Base-by-base conservation (phyloP, 140 eudicot genomes). In the Ambrosia hybrid region DNA sequence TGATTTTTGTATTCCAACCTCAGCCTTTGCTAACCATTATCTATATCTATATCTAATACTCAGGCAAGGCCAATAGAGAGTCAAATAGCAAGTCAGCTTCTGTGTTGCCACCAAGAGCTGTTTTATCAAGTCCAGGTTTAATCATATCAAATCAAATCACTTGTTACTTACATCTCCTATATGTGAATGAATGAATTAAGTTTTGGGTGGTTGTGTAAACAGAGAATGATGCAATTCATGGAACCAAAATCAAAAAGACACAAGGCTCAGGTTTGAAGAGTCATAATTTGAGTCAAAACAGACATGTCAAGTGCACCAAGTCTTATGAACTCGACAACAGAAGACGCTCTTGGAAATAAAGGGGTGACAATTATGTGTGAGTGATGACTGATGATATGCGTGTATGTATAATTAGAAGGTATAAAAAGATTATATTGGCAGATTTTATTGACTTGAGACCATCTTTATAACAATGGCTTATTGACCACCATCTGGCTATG, bases 51-150 rank as follows among this genome's bases (percentile, higher is more conserved):
- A 21, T 21, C 30, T 21, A 21, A 21, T 21, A 21, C 30, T 21
- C 70, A 68, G 70, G 69, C 51, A 76, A 69, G 33, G 26, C 55
- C 21, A 37, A 53, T 51, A 55, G 4, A 71, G 69, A 77, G 58
- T 69, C 21, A 67, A 74, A 78, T 65, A 69, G 39, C 33, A 82
- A 86, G 75, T 78, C 90, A 48, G 74, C 51, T 77, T 75, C 91
- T 34, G 76, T 87, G 84, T 79, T 84, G 65, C 90, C 89, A 58
- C 97, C 97, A 30, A 92, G 97, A 60, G 97, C 97, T 53, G 91
- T 91, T 75, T 89, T 91, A 71, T 91, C 97, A n/a, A 91, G 97
- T 81, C 97, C 94, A 68, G 96, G 97, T 6, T 36, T 38, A 3
- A 39, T 14, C 39, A 9, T 11, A 14, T 12, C 30, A 21, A 21